Base-by-base conservation (phyloP, 176 grass and related monocot species). In the Tillandsia fasciculata region DNA sequence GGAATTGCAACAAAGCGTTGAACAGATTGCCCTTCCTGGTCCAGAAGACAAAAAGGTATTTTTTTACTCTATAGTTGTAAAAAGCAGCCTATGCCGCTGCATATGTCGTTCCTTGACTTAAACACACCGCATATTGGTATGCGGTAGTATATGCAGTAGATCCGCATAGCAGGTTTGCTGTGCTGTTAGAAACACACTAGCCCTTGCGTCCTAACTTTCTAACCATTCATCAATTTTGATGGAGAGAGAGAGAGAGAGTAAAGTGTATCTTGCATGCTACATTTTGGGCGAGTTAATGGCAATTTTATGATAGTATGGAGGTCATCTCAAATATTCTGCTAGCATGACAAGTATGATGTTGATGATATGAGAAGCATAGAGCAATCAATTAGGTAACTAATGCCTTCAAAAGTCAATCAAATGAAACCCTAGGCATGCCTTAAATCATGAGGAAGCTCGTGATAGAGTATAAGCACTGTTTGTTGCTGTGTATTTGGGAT, bases 11-110 rank as follows among this genome's bases (percentile, higher is more conserved):
- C 83, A 89, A 72, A 96, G 88, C 76, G 66, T 96, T 26, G 88
- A 91, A 68, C 88, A 92, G 71, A 87, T 96, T 73, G 88, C 88
- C 52, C 86, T 96, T 73, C 88, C 92, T 72, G 88, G 92, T 69
- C 79, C 83, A 12, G 80, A 78, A 63, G 77, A 79, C 50, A 89
- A 91, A 10, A 83, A 78, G 71, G 87, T 91, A 73, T 2, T 54
- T 76, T 10, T 58, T 27, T 10, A 12, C 10, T 49, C 52, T 15
- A 51, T 15, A 51, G 26, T 33, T 8, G 24, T 52, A 12, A 29
- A n/a, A 51, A 28, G 3, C 9, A 28, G 64, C 20, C 33, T 42
- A 42, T 42, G 33, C 33, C 33, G 5, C 4, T 42, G 33, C 33
- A 42, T 42, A 42, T 42, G 33, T 6, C 5, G 33, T 42, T 42